Conservation (phyloP, 768 basidiomycete species). For the Pisolithus microcarpus region DNA sequence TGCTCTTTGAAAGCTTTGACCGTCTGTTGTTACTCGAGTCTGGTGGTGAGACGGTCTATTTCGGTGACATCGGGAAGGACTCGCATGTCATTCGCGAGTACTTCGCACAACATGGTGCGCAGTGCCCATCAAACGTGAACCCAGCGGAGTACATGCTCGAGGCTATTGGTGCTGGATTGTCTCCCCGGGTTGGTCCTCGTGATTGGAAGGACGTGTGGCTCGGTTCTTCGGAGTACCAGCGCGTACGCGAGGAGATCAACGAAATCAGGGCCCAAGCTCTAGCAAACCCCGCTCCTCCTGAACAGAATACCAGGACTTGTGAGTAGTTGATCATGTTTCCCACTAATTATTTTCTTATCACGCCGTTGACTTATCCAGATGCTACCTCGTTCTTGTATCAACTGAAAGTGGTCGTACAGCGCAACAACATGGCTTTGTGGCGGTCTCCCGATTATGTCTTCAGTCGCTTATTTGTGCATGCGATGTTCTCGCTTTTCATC, state of each 20-base stretch:
- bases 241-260: constrained; percentile 37
- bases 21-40: constrained; percentile 58
- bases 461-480: constrained; percentile 71
- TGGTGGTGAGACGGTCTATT: constrained; percentile 91
- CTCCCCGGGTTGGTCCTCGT: constrained; percentile 61
- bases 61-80: constrained; percentile 78
- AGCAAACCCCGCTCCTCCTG: constrained; percentile 33
- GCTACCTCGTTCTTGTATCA: constrained; percentile 75
- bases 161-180: constrained; percentile 80
- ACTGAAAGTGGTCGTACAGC: constrained; percentile 53
- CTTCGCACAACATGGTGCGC: constrained; percentile 64
- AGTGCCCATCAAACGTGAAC: constrained; percentile 71
- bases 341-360: neutral
- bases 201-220: constrained; percentile 89
- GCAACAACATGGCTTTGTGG: constrained; percentile 71
- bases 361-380: constrained; percentile 33
- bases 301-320: constrained; percentile 43
- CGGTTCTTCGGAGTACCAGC: constrained; percentile 53
- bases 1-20: constrained; percentile 84
- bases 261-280: constrained; percentile 43
- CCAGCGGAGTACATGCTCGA: constrained; percentile 77
- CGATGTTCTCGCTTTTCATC: constrained; percentile 62
- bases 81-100: constrained; percentile 65
- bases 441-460: constrained; percentile 82
- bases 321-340: constrained; percentile 9